Percentiles rank a stretch among this genome's conserved stretches.
Evolutionary conservation across 768 basidiomycete genomes (phyloP).

Genomic region (Omphalotus guepiniiformis): DNA sequence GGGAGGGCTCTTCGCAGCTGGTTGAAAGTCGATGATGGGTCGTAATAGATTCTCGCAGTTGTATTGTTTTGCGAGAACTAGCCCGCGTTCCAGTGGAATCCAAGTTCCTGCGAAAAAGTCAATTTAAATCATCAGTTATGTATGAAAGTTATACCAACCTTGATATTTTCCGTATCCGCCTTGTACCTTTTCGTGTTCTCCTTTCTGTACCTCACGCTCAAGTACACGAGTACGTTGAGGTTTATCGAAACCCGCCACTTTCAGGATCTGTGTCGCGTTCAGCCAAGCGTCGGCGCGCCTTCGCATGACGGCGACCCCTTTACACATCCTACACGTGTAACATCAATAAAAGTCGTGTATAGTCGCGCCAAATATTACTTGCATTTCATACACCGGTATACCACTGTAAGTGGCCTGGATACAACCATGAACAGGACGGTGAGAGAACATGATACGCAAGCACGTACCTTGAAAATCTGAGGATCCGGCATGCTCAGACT

Average conservation of each 20-base stretch:
- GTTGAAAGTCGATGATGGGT: slow-evolving; percentile 92
- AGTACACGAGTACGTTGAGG: slow-evolving; percentile 96
- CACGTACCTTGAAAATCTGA: slow-evolving; percentile 81
- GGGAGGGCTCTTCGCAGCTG: slow-evolving; percentile 86
- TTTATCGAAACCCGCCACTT: slow-evolving; percentile 99
- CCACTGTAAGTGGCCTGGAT: slow-evolving; percentile 86
- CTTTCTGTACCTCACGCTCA: slow-evolving; percentile 97
- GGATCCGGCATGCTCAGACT: slow-evolving; percentile 61
- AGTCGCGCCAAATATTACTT: slow-evolving; percentile 36
- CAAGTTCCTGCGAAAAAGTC: slow-evolving; percentile 71
- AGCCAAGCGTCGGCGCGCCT: slow-evolving; percentile 95
- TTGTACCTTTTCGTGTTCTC: slow-evolving; percentile 98
- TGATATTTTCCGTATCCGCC: slow-evolving; percentile 99
- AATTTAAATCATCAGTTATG: slow-evolving; percentile 1
- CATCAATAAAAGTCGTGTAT: slow-evolving; percentile 28
- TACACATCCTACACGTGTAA: slow-evolving; percentile 76
- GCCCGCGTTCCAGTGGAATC: slow-evolving; percentile 92
- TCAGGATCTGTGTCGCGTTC: slow-evolving; percentile 98
- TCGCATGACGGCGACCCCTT: slow-evolving; percentile 96
- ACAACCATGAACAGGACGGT: slow-evolving; percentile 17
- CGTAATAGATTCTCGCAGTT: slow-evolving; percentile 83
- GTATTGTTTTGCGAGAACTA: slow-evolving; percentile 86
- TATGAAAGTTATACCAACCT: slow-evolving; percentile 48
- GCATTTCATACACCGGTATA: slow-evolving; percentile 92
- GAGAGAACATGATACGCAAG: slow-evolving; percentile 3